Evolutionary conservation across 2,329 filamentous ascomycete genomes (phyloP).

Genomic region (Neonectria neomacrospora): DNA sequence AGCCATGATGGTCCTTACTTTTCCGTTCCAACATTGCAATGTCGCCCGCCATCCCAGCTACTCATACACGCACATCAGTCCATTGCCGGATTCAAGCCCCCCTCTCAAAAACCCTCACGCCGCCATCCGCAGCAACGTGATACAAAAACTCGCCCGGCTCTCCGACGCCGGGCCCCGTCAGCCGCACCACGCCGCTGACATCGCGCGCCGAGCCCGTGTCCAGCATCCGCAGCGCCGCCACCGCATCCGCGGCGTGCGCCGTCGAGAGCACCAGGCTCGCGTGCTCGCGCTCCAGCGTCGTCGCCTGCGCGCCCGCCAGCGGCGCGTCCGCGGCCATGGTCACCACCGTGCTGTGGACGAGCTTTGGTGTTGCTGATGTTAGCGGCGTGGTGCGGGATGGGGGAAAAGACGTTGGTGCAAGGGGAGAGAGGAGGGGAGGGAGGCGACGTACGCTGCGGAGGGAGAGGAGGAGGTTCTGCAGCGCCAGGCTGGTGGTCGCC

Average conservation of each 20-base stretch:
- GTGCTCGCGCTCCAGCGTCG: constrained; percentile 76
- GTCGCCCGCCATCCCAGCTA: neutral
- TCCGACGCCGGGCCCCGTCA: constrained; percentile 64
- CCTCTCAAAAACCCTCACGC: constrained; percentile 85
- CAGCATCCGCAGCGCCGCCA: constrained; percentile 78
- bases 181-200: constrained; percentile 86
- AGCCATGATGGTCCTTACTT: neutral
- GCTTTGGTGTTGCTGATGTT: constrained; percentile 51
- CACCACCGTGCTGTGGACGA: constrained; percentile 73
- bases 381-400: neutral
- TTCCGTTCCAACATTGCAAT: neutral
- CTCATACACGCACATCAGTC: neutral
- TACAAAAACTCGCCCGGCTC: constrained; percentile 82
- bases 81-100: constrained; percentile 57
- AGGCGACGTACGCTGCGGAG: constrained; percentile 67
- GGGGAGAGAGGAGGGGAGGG: too few relatives aligned
- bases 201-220: constrained; percentile 92
- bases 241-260: constrained; percentile 78
- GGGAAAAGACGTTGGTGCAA: too few relatives aligned
- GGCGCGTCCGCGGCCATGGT: constrained; percentile 79
- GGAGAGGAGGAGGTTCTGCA: constrained; percentile 67
- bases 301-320: constrained; percentile 69
- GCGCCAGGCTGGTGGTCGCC: constrained; percentile 54
- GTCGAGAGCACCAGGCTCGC: constrained; percentile 76
- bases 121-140: constrained; percentile 81